phyloP scores from a whole-genome alignment of 2,329 filamentous ascomycete genomes.

The Fusarium sp. region DNA sequence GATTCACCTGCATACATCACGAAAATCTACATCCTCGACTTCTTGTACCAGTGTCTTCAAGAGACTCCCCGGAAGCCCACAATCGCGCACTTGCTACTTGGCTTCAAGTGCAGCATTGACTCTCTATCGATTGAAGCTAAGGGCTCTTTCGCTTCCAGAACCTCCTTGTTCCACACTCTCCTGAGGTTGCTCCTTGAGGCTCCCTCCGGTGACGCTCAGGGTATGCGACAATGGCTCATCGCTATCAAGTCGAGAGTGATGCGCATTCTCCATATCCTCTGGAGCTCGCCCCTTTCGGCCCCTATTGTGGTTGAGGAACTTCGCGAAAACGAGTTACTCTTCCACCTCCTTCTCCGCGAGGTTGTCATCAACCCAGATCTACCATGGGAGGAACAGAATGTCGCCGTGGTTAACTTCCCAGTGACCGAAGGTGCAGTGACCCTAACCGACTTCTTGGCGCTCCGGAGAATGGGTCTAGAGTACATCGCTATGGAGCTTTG shows the following conservation, averaged over 20 bases:
- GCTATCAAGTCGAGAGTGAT: constrained; percentile 76
- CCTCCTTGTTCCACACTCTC: constrained; percentile 87
- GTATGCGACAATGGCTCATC: constrained; percentile 76
- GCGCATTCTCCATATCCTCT: constrained; percentile 83
- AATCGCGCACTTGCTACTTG: constrained; percentile 90
- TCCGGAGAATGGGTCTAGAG: constrained; percentile 82
- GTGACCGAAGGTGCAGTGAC: constrained; percentile 74
- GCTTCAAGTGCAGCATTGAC: constrained; percentile 82
- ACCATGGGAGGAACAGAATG: constrained; percentile 78
- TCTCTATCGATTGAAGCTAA: constrained; percentile 75
- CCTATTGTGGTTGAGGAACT: constrained; percentile 82
- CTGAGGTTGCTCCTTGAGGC: constrained; percentile 78
- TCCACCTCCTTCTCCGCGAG: constrained; percentile 79
- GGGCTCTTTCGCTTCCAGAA: constrained; percentile 76
- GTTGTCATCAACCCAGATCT: constrained; percentile 76
- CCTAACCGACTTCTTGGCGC: constrained; percentile 81
- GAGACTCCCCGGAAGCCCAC: constrained; percentile 82
- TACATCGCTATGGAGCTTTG: constrained; percentile 90
- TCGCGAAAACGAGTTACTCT: constrained; percentile 82
- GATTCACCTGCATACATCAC: constrained; percentile 81
- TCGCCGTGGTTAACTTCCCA: constrained; percentile 75
- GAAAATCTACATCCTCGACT: constrained; percentile 87
- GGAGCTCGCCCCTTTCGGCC: constrained; percentile 84
- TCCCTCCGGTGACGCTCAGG: constrained; percentile 71
- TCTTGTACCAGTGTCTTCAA: constrained; percentile 83